These are phyloP conservation scores for Coemansia sp. DNA, from an alignment of 192 early-diverging fungal genomes.

Conservation along the genomic window DNA sequence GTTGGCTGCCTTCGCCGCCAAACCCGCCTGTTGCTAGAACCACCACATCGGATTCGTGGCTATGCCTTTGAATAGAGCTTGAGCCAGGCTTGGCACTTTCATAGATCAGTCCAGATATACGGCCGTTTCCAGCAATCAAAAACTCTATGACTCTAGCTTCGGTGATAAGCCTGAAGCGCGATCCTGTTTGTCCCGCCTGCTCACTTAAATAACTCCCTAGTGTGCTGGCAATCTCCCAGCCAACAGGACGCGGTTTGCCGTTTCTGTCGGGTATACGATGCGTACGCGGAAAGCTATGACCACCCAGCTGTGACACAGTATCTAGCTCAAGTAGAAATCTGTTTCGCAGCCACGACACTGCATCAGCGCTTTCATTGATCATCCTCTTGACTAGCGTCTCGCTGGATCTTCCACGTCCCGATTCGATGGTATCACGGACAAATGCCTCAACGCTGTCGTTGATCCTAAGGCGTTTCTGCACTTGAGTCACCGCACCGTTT, in stretches of 20 bases:
- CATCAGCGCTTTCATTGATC: slow-evolving; percentile 79
- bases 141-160: slow-evolving; percentile 81
- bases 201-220: slow-evolving; percentile 83
- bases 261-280: slow-evolving; percentile 65
- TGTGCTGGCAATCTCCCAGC: slow-evolving; percentile 95
- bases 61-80: slow-evolving; percentile 60
- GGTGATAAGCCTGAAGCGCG: slow-evolving; percentile 77
- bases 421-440: slow-evolving; percentile 82
- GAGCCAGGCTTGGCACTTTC: slow-evolving; percentile 57
- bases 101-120: slow-evolving; percentile 84
- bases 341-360: slow-evolving; percentile 92
- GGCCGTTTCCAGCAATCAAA: slow-evolving; percentile 62
- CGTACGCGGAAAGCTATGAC: slow-evolving; percentile 91
- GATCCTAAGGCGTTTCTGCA: slow-evolving; percentile 69
- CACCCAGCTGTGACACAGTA: slow-evolving; percentile 85
- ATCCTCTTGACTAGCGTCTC: slow-evolving; percentile 83
- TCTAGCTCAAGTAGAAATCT: slow-evolving; percentile 88
- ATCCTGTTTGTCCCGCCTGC: slow-evolving; percentile 61
- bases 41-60: slow-evolving; percentile 62
- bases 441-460: slow-evolving; percentile 85
- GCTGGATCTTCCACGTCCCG: slow-evolving; percentile 80
- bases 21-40: slow-evolving; percentile 96
- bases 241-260: slow-evolving; percentile 76
- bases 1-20: slow-evolving; percentile 82
- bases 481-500: slow-evolving; percentile 89